Evolutionary conservation across 2,329 filamentous ascomycete genomes (phyloP), one percentile per base, ranked within the genome.

Genomic region (Hypoxylon sp.): DNA sequence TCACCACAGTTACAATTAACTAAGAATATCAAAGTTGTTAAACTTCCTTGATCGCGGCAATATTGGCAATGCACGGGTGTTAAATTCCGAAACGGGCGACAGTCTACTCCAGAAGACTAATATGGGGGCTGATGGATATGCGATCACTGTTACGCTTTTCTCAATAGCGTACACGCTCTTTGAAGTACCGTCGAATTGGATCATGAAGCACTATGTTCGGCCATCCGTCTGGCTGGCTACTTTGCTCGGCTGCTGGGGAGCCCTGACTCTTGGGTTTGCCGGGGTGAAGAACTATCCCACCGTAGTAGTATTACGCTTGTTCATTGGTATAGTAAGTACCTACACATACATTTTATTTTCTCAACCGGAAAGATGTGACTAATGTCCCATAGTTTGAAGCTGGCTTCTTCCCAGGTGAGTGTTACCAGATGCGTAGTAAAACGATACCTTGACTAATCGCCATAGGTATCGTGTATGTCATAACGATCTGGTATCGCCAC

Each of bases 101-200:
- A 63, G 84, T 36, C 84, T 91, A 82, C 67, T 75, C n/a, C 61
- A 65, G 17, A 67, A 52, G 36, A 74, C 72, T 0, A 70, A 67
- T 7, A 75, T 69, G 84, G 84, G 3, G 76, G 83, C 38, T 80
- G 82, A 32, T 80, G 89, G 76, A 89, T 90, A 75, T 76, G 90
- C 90, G 75, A 79, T 86, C 5, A 80, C 84, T 3, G 80, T 86
- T 4, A 71, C 70, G 10, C 82, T 91, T 60, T 91, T 92, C 80
- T 91, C 91, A 78, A 82, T 91, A 34, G 89, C 87, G 0, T 92
- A 92, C 74, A 80, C 88, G 0, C 77, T 90, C 10, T 89, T 89
- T 68, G 89, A 91, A 72, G 83, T 85, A 0, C 73, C 89, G 36
- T 90, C 88, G 6, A 91, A 91, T 71, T 79, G 90, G 55, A 76